Evolutionary conservation across 768 basidiomycete genomes (phyloP), one percentile per base, ranked within the genome.

Genomic region (Sarcomyxa edulis): DNA sequence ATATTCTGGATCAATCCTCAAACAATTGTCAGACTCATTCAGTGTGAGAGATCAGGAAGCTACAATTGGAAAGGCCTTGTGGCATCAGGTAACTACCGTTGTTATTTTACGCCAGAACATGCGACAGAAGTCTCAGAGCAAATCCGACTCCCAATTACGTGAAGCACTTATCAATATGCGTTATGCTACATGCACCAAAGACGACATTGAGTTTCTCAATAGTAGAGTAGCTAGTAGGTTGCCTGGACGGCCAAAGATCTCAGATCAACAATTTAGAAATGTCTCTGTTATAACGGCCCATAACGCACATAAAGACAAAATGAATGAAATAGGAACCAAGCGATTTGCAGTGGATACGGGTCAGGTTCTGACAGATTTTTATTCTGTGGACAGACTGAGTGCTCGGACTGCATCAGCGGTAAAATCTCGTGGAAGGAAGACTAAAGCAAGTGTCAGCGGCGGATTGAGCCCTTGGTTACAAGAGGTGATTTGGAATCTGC

Each of bases 41-140:
- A 19, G 36, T 7, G 7, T 16, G 3, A 9, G 40, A 35, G 39
- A 49, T 31, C 45, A 54, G 11, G 37, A 51, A 27, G 25, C 45
- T 25, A 31, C 34, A 10, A 32, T 51, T 42, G 42, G 40, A 42
- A 32, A 42, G 22, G 50, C 52, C 0, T n/a, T 59, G 1, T 61
- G 60, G 60, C 58, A 61, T 29, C 50, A 57, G 26, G 46, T 62
- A 2, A 57, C 53, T 0, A 55, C 51, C 0, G 60, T 62, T 1
- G 57, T 65, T 1, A 57, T 65, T 5, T 38, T 66, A 1, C 15
- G 15, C 19, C 20, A 44, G 32, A 52, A 56, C 33, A 47, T 55
- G 54, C 12, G 54, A 24, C 53, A 54, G 27, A 44, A 18, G 27
- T 23, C 30, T 19, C 37, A 45, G 26, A 32, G 28, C n/a, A 7